Percentiles rank a stretch among this genome's conserved stretches.
Conservation (phyloP, 2,329 filamentous ascomycete genomes). For the Apiospora hydei region DNA sequence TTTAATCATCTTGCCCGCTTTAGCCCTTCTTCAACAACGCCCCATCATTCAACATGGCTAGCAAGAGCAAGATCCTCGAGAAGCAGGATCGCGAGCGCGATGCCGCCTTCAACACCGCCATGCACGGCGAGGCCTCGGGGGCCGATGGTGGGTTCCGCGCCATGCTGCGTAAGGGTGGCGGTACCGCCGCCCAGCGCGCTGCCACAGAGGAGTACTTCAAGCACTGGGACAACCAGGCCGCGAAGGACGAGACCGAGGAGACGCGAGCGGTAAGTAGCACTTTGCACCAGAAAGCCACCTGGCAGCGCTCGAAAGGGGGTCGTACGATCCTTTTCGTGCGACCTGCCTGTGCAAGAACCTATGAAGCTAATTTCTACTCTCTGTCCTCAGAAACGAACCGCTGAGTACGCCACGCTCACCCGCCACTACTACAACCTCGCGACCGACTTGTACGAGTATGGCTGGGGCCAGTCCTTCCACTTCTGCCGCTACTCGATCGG, state of each 20-base stretch:
- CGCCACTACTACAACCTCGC: constrained; percentile 98
- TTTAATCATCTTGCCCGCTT: constrained; percentile 1
- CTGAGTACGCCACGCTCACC: constrained; percentile 91
- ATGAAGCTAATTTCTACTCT: constrained; percentile 27
- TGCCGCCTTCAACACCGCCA: constrained; percentile 87
- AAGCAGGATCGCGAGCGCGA: constrained; percentile 83
- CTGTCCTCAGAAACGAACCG: constrained; percentile 70
- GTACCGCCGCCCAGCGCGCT: constrained; percentile 71
- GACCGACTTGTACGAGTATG: constrained; percentile 96
- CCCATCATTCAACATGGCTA: constrained; percentile 50
- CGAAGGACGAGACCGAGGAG: constrained; percentile 80
- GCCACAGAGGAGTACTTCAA: constrained; percentile 94
- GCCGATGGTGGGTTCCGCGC: constrained; percentile 78
- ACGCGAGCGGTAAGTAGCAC: constrained; percentile 73
- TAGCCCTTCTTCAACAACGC: background rate
- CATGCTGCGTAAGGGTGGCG: constrained; percentile 81
- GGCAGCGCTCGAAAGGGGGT: background rate
- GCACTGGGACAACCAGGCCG: constrained; percentile 90
- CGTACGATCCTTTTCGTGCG: background rate
- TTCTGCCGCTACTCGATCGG: constrained; percentile 92
- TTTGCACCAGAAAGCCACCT: background rate
- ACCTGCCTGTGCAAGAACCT: background rate
- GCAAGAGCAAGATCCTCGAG: constrained; percentile 67
- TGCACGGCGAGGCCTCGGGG: constrained; percentile 78
- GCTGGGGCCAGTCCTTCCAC: constrained; percentile 96